Evolutionary conservation across 2,329 filamentous ascomycete species (phyloP).

Genomic region (Fusarium equiseti): DNA sequence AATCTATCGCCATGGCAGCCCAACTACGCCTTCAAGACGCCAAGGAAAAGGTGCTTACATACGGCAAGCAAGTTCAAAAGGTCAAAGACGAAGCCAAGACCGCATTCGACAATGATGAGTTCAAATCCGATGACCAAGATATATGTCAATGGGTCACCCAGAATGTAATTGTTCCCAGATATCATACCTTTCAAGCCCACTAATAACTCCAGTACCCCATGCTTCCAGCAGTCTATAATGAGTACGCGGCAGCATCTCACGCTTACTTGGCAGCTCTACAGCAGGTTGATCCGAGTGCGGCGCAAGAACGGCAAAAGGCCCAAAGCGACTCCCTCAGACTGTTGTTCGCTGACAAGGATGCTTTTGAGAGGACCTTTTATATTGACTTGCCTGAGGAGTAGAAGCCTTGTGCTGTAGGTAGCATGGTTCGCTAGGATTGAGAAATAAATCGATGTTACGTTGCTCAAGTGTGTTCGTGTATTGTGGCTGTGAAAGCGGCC

Average conservation of each 20-base stretch:
- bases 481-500: too few species aligned
- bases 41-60: neutral
- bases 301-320: neutral
- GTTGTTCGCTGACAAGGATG: neutral
- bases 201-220: neutral
- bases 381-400: neutral
- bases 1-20: neutral
- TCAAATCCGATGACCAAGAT: neutral
- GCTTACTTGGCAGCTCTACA: neutral
- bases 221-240: accelerated
- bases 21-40: neutral
- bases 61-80: neutral
- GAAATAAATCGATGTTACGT: too few species aligned
- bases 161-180: neutral
- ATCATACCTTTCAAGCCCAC: accelerated
- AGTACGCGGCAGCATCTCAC: neutral
- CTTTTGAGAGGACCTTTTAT: neutral
- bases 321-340: too few species aligned
- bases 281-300: neutral
- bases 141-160: neutral
- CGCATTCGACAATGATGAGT: accelerated
- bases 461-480: too few species aligned
- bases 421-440: too few species aligned
- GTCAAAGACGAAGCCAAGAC: neutral
- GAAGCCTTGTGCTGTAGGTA: too few species aligned